Base-by-base conservation (phyloP, 495 filamentous ascomycete genomes). In the Jackrogersella minutella region DNA sequence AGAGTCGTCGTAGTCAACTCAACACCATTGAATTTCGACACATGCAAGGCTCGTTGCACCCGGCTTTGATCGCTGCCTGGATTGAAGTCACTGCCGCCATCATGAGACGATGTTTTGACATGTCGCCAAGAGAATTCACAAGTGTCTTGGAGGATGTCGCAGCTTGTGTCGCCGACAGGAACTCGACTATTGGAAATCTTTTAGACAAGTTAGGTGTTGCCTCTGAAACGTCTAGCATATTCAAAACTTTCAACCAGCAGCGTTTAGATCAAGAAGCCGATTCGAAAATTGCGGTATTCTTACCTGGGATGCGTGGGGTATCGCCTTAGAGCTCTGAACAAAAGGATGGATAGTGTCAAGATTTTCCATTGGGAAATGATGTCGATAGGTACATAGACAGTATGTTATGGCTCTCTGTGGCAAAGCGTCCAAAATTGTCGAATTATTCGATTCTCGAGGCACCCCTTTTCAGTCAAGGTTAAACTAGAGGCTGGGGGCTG, bases 21-120 rank as follows among this genome's bases (percentile, higher is more conserved):
- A 64, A 68, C 47, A 68, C 59, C 4, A 51, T 68, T 2, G 59
- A 68, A 39, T 64, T 64, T 39, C 65, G 65, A 7, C 65, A 68
- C 3, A 63, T 68, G 65, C 65, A 68, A 39, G 65, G 65, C 22
- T 68, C 65, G 6, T 34, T 68, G 11, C 9, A 68, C 9, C 58
- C 58, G n/a, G n/a, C 52, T 7, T 16, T 63, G 17, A 52, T 68
- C n/a, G 26, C 30, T 2, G 53, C 58, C 8, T 68, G 65, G 65
- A 49, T 68, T 16, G 52, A 63, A 1, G 65, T 54, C 11, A 68
- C 31, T 11, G 52, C 52, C 1, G 19, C 30, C 9, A 68, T 68
- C 59, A 58, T 68, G 36, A 28, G 34, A 11, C 44, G 6, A 30
- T 58, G 65, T 11, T 33, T 68, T 19, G 58, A 63, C 16, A 47